phyloP scores from a whole-genome alignment of 345 rosid species.

The Orychophragmus violaceus region DNA sequence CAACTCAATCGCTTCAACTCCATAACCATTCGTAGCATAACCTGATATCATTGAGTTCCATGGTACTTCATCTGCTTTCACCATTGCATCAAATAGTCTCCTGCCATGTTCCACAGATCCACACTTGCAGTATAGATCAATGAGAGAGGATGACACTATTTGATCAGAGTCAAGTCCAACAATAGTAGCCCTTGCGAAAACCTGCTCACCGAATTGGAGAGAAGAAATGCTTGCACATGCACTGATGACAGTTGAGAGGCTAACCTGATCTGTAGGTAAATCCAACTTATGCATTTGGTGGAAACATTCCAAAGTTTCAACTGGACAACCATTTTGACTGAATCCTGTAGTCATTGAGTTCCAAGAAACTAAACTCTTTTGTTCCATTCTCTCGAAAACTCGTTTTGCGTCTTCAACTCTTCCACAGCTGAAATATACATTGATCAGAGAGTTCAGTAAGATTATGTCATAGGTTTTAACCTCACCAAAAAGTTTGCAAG shows the following conservation, averaged over 20 bases:
- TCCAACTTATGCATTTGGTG: constrained; percentile 52
- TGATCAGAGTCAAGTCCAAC: constrained; percentile 64
- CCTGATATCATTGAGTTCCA: constrained; percentile 92
- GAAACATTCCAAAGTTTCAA: constrained; percentile 61
- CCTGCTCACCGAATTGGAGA: constrained; percentile 65
- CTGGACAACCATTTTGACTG: constrained; percentile 62
- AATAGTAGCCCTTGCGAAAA: constrained; percentile 51
- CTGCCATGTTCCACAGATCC: constrained; percentile 43
- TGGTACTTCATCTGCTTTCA: constrained; percentile 51
- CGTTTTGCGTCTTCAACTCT: constrained; percentile 64
- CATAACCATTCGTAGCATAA: constrained; percentile 77
- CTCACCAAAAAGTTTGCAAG: constrained; percentile 64
- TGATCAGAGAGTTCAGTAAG: constrained; percentile 77
- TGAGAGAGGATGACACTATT: constrained; percentile 61
- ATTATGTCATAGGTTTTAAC: constrained; percentile 55
- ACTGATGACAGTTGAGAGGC: constrained; percentile 51
- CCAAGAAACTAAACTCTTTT: constrained; percentile 76
- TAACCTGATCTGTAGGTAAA: constrained; percentile 55
- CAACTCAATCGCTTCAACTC: constrained; percentile 50
- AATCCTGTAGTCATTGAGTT: constrained; percentile 78
- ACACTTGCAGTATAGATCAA: constrained; percentile 75
- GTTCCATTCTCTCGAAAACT: constrained; percentile 46
- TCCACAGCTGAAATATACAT: constrained; percentile 61
- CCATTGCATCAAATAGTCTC: constrained; percentile 53
- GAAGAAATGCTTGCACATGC: background rate